Percentiles rank a stretch among this genome's conserved stretches.
Evolutionary conservation across 345 rosid genomes (phyloP).

Genomic region (Murraya koenigii): DNA sequence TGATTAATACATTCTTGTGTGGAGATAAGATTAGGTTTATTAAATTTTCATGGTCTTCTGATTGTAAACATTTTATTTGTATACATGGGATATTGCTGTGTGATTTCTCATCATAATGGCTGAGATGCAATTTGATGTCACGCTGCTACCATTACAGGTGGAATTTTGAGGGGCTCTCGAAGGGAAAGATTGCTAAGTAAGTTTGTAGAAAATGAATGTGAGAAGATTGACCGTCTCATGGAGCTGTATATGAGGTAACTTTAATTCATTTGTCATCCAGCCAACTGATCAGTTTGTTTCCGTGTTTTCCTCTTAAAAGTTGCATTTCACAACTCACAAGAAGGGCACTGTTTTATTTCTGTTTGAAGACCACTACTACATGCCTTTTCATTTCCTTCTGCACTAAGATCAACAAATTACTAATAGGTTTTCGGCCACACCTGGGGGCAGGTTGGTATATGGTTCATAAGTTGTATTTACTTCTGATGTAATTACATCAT

Average conservation of each 20-base stretch:
- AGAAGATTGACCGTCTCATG: conserved; percentile 97
- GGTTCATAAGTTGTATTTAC: neutral
- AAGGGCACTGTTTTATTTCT: neutral
- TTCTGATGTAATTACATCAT: conserved; percentile 11
- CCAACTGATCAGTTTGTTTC: neutral
- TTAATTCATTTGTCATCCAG: neutral
- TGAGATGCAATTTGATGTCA: neutral
- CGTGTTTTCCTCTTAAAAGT: neutral
- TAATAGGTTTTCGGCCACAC: neutral
- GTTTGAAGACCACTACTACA: neutral
- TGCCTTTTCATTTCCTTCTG: neutral
- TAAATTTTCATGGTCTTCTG: neutral
- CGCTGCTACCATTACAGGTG: conserved; percentile 46
- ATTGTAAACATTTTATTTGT: neutral
- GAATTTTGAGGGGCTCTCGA: conserved; percentile 86
- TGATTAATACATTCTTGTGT: neutral
- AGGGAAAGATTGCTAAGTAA: conserved; percentile 89
- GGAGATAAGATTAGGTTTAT: neutral
- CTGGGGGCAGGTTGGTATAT: neutral
- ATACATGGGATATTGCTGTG: neutral
- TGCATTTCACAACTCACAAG: neutral
- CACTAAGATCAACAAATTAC: neutral
- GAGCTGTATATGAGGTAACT: conserved; percentile 79
- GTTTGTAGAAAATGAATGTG: conserved; percentile 90
- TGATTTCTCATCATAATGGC: neutral